A percentile compares a stretch with the other conserved stretches of the same genome.
Evolutionary conservation across 495 filamentous ascomycete species (phyloP).

Genomic region (Chlorociboria aeruginascens): DNA sequence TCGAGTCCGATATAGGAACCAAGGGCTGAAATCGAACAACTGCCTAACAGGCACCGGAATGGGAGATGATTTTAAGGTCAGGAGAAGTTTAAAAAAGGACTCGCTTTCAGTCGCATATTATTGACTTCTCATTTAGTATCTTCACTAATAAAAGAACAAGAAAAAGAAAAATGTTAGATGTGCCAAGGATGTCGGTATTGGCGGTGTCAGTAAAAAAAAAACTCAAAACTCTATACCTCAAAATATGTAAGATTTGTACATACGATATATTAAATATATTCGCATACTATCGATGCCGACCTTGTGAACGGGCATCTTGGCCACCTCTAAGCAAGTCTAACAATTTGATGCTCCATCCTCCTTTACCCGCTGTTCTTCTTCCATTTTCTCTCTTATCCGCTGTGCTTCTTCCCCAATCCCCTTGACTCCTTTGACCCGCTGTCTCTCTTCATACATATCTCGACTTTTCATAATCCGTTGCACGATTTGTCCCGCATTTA

Average conservation of each 20-base stretch:
- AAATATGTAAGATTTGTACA: not conserved
- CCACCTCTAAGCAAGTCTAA: not conserved
- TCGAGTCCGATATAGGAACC: too few relatives aligned
- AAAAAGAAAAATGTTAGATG: too few relatives aligned
- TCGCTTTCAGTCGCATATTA: too few relatives aligned
- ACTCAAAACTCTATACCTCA: too few relatives aligned
- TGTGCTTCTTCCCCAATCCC: conserved; percentile 54
- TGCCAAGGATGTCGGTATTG: too few relatives aligned
- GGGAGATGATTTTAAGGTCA: too few relatives aligned
- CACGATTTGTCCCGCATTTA: conserved; percentile 91
- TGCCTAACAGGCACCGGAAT: too few relatives aligned
- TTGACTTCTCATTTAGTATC: too few relatives aligned
- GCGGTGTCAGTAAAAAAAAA: too few relatives aligned
- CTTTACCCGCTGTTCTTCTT: conserved; percentile 35
- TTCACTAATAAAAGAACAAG: too few relatives aligned
- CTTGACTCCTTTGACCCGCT: conserved; percentile 80
- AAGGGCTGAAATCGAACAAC: too few relatives aligned
- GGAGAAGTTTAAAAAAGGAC: too few relatives aligned
- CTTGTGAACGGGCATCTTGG: not conserved
- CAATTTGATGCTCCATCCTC: conserved; percentile 16
- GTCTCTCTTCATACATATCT: conserved; percentile 77
- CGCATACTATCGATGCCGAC: not conserved
- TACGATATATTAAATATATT: not conserved
- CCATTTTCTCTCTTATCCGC: conserved; percentile 38
- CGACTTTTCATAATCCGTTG: conserved; percentile 75